These are phyloP conservation scores for Boletus rex-veris DNA, from an alignment of 768 basidiomycete genomes.

Conservation along the genomic window DNA sequence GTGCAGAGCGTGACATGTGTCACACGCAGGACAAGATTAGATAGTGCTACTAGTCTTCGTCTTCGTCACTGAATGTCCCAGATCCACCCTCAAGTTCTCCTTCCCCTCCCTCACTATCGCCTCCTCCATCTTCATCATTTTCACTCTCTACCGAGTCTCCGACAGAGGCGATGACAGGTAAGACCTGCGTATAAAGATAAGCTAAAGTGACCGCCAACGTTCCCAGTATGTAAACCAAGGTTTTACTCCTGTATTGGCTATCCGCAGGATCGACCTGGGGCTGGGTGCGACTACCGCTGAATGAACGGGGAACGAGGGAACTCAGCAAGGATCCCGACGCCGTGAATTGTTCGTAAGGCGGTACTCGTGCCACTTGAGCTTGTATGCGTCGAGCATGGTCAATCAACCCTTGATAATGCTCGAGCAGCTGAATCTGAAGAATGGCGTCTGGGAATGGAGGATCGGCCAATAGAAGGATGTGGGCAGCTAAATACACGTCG, in stretches of 20 bases:
- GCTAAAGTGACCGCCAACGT: conserved; percentile 42
- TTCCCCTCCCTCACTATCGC: conserved; percentile 13
- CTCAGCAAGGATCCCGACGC: conserved; percentile 27
- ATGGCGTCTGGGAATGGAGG: conserved; percentile 62
- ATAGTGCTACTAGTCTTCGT: conserved; percentile 6
- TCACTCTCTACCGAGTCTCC: neutral
- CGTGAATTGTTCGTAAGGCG: conserved; percentile 20
- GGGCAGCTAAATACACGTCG: conserved; percentile 66
- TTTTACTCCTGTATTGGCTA: conserved; percentile 43
- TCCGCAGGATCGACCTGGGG: conserved; percentile 38
- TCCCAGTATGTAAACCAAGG: conserved; percentile 52
- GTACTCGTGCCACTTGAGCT: conserved; percentile 28
- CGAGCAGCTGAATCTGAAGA: conserved; percentile 49
- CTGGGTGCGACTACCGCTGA: conserved; percentile 11
- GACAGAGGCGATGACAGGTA: neutral
- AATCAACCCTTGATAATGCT: conserved; percentile 55
- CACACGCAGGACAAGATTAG: neutral
- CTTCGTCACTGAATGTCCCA: conserved; percentile 10
- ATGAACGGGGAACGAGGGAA: conserved; percentile 38
- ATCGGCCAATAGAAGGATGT: conserved; percentile 56
- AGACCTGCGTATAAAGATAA: conserved; percentile 27
- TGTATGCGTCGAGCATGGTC: conserved; percentile 56
- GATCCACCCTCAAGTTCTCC: conserved; percentile 8
- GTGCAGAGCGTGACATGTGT: conserved; percentile 14
- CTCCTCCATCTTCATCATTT: neutral